Conservation (phyloP, 2,329 filamentous ascomycete genomes). For the Hypomyces rosellus region DNA sequence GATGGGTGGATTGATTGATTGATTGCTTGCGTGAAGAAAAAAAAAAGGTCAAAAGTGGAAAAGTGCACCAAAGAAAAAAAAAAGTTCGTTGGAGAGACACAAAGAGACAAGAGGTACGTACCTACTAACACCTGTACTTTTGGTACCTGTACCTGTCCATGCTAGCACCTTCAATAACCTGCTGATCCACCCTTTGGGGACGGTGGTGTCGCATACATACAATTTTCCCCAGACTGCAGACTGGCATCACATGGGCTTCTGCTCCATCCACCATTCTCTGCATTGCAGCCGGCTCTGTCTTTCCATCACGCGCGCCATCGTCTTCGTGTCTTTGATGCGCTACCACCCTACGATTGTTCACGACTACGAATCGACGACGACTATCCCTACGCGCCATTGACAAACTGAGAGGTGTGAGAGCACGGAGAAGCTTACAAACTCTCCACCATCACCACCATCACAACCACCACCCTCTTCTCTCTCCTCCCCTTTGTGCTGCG, state of each 20-base stretch:
- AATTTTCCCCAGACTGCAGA: conserved; percentile 20
- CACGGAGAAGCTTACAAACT: background rate
- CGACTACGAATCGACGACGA: no score
- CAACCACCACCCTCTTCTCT: background rate
- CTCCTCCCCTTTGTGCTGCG: background rate
- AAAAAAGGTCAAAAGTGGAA: background rate
- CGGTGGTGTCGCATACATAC: conserved; percentile 16
- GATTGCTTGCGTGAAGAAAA: background rate
- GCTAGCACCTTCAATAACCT: conserved; percentile 16
- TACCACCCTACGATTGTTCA: conserved; percentile 15
- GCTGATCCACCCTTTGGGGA: conserved; percentile 23
- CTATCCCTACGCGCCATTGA: no score
- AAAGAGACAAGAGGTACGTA: conserved; percentile 3
- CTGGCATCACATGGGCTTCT: conserved; percentile 27
- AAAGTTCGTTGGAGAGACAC: background rate
- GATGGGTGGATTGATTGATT: no score
- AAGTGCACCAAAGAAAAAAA: background rate
- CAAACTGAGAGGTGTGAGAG: no score
- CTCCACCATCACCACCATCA: no score
- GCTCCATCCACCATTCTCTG: conserved; percentile 19
- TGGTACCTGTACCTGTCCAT: no score
- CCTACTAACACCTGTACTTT: background rate
- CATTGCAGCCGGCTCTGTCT: conserved; percentile 1
- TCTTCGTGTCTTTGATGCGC: conserved; percentile 20
- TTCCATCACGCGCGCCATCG: conserved; percentile 12